A percentile compares a stretch with the other conserved stretches of the same genome.
Evolutionary conservation across 2,329 filamentous ascomycete genomes (phyloP).

Genomic region (Pezicula neosporulosa): DNA sequence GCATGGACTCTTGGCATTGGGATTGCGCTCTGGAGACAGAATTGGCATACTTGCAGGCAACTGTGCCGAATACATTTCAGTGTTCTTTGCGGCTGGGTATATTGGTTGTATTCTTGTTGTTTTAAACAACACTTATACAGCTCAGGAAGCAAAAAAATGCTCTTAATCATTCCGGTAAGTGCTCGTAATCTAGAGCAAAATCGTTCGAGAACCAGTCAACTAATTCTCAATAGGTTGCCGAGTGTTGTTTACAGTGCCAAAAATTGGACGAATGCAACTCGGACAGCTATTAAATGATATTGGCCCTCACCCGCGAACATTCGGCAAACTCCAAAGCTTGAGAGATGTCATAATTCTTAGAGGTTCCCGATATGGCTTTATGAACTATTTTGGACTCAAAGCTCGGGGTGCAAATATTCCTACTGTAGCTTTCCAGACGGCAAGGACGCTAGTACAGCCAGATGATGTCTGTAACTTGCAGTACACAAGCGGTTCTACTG

Average conservation of each 20-base stretch:
- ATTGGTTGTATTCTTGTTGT: constrained; percentile 71
- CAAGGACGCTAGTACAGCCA: constrained; percentile 53
- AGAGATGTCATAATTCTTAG: constrained; percentile 57
- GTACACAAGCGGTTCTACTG: constrained; percentile 73
- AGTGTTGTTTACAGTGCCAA: constrained; percentile 68
- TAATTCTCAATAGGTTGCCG: constrained; percentile 54
- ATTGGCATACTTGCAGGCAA: constrained; percentile 21
- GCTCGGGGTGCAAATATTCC: constrained; percentile 45
- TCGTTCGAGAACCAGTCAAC: not conserved
- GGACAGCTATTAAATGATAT: constrained; percentile 50
- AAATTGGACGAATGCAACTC: constrained; percentile 65
- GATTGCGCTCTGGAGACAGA: constrained; percentile 9
- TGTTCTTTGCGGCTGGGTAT: constrained; percentile 18
- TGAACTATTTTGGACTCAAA: constrained; percentile 57
- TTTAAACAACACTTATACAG: constrained; percentile 79
- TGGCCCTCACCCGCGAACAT: constrained; percentile 33
- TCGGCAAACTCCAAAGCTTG: constrained; percentile 33
- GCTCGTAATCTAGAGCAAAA: not conserved
- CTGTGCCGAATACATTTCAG: constrained; percentile 24
- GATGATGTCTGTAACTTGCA: constrained; percentile 72
- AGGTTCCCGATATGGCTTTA: constrained; percentile 50
- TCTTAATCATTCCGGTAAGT: constrained; percentile 63
- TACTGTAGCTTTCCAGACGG: constrained; percentile 46
- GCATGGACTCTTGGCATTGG: constrained; percentile 51
- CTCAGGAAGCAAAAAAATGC: constrained; percentile 70